Percentiles rank a stretch among this genome's conserved stretches.
phyloP scores from a whole-genome alignment of 2,329 filamentous ascomycete species.

The Nigrospora osmanthi region DNA sequence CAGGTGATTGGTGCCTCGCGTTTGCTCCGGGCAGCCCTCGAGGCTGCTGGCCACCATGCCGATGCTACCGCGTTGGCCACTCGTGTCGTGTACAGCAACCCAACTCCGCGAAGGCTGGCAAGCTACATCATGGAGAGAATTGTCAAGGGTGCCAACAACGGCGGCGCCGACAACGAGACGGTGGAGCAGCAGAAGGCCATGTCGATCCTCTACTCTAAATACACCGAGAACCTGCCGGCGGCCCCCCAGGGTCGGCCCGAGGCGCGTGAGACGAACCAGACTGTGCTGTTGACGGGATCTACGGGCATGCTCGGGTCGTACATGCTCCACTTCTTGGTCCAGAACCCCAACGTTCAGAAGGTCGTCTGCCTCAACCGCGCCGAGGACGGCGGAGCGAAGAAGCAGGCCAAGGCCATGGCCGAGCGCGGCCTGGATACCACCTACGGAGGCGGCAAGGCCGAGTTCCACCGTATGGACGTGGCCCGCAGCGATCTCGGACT shows the following conservation, averaged over 20 bases:
- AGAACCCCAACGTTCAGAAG: constrained; percentile 25
- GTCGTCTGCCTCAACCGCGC: constrained; percentile 42
- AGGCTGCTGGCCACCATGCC: constrained; percentile 20
- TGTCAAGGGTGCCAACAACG: not conserved
- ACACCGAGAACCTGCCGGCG: constrained; percentile 17
- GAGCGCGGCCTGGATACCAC: constrained; percentile 27
- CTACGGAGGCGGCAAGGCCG: constrained; percentile 26
- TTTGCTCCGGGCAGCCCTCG: constrained; percentile 26
- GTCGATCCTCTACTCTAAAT: constrained; percentile 12
- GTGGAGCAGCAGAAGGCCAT: constrained; percentile 4
- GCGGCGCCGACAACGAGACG: not conserved
- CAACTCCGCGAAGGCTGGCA: constrained; percentile 25
- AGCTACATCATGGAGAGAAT: constrained; percentile 16
- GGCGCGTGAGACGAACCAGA: constrained; percentile 11
- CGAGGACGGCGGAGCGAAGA: constrained; percentile 27
- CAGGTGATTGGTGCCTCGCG: constrained; percentile 29
- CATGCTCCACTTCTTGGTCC: constrained; percentile 30
- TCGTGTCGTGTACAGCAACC: constrained; percentile 30
- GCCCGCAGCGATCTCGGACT: constrained; percentile 41
- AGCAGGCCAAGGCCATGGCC: constrained; percentile 27
- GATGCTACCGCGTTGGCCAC: constrained; percentile 27
- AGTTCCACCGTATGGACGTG: constrained; percentile 42
- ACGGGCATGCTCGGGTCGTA: constrained; percentile 43
- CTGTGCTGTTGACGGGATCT: constrained; percentile 36
- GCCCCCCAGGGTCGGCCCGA: constrained; percentile 11